phyloP scores from a whole-genome alignment of 225 moss, liverwort and hornwort species.

The Sphagnum tenellum region DNA sequence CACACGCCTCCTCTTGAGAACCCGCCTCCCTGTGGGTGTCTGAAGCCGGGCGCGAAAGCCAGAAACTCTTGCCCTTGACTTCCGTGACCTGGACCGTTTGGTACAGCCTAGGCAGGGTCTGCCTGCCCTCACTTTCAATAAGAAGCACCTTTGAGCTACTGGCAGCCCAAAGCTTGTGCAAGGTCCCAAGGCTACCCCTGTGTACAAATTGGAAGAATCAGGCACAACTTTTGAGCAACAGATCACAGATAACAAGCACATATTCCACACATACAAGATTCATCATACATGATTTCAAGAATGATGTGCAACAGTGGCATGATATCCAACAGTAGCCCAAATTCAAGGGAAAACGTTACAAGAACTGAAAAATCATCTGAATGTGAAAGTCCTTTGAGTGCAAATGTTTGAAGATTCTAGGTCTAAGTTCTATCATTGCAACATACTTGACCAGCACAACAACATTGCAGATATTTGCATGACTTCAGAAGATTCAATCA shows the following conservation, averaged over 20 bases:
- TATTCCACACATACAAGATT: not conserved
- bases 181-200: slow-evolving; percentile 75
- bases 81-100: slow-evolving; percentile 81
- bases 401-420: no score
- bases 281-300: not conserved
- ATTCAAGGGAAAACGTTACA: no score
- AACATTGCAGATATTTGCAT: no score
- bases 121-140: slow-evolving; percentile 73
- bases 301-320: not conserved
- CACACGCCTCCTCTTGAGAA: slow-evolving; percentile 74
- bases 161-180: slow-evolving; percentile 50
- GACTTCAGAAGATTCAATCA: no score
- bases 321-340: not conserved
- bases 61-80: slow-evolving; percentile 85
- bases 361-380: no score
- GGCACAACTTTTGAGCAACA: not conserved
- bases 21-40: slow-evolving; percentile 66
- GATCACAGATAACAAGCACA: not conserved
- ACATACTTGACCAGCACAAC: no score
- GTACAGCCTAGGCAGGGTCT: slow-evolving; percentile 80
- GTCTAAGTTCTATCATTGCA: no score
- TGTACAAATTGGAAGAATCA: slow-evolving; percentile 2
- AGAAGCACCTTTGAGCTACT: slow-evolving; percentile 47
- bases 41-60: slow-evolving; percentile 76
- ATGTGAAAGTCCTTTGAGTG: no score